Evolutionary conservation across 106 monocot genomes (phyloP).

Genomic region (Dioscorea dumetorum): DNA sequence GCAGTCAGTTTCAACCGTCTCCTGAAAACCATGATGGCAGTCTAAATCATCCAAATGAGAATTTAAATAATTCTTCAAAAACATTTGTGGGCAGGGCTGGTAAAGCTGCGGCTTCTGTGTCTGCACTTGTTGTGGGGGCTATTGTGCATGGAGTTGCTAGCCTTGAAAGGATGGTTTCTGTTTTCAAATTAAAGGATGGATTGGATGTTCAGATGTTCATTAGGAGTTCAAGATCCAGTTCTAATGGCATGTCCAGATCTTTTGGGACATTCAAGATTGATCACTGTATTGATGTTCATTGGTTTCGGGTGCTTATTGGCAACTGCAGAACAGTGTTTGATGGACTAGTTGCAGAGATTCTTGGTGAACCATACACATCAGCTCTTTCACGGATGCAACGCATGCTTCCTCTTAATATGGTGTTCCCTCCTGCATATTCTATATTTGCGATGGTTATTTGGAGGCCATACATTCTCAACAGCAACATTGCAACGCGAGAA

Average conservation of each 20-base stretch:
- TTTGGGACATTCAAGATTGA: constrained; percentile 49
- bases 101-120: constrained; percentile 78
- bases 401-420: constrained; percentile 63
- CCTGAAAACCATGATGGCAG: constrained; percentile 62
- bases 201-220: constrained; percentile 79
- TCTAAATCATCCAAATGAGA: constrained; percentile 55
- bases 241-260: constrained; percentile 80
- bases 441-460: constrained; percentile 88
- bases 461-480: constrained; percentile 70
- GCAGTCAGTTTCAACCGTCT: constrained; percentile 69
- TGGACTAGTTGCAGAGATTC: constrained; percentile 78
- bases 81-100: constrained; percentile 37
- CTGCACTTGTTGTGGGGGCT: constrained; percentile 82
- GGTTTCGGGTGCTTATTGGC: constrained; percentile 82
- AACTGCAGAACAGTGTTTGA: constrained; percentile 76
- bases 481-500: constrained; percentile 61
- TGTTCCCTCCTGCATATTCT: constrained; percentile 80
- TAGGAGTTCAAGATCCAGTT: constrained; percentile 55
- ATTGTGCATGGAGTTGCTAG: constrained; percentile 68
- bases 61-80: constrained; percentile 48
- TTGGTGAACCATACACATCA: constrained; percentile 65
- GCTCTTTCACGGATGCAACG: constrained; percentile 84
- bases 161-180: constrained; percentile 76
- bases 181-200: constrained; percentile 81
- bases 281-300: constrained; percentile 65